Evolutionary conservation across 2,329 filamentous ascomycete genomes (phyloP).

Genomic region (Paracamarosporium sp.): DNA sequence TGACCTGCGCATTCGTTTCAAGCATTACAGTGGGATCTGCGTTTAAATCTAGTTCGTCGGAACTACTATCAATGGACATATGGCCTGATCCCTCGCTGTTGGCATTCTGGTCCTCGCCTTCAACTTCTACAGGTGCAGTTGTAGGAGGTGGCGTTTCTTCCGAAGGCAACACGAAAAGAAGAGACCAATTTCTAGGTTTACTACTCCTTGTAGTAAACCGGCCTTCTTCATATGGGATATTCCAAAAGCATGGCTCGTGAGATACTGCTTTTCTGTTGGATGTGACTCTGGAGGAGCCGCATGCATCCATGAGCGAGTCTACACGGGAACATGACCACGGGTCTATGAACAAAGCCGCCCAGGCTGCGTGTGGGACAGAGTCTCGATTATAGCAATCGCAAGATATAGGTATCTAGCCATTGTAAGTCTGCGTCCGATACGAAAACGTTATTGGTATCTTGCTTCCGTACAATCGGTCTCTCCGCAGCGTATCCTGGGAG

Average conservation of each 20-base stretch:
- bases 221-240: conserved; percentile 2
- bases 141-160: background rate
- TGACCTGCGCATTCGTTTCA: background rate
- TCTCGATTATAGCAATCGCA: conserved; percentile 20
- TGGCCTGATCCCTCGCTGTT: background rate
- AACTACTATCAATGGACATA: background rate
- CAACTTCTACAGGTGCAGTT: background rate
- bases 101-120: background rate
- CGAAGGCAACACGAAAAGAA: background rate
- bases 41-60: background rate
- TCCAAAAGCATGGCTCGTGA: conserved; percentile 15
- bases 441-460: background rate
- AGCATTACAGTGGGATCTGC: background rate
- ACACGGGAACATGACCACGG: conserved; percentile 26
- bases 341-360: conserved; percentile 39
- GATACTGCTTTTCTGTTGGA: background rate
- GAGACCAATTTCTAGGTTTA: too few relatives aligned
- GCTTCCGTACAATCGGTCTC: background rate
- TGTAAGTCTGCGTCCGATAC: background rate
- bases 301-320: conserved; percentile 14
- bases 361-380: conserved; percentile 29
- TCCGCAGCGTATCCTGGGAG: background rate
- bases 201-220: background rate
- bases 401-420: conserved; percentile 9
- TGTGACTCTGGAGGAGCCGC: conserved; percentile 3